Conservation (phyloP, 139 green algal genomes). For the Chlamydomonas eustigma region DNA sequence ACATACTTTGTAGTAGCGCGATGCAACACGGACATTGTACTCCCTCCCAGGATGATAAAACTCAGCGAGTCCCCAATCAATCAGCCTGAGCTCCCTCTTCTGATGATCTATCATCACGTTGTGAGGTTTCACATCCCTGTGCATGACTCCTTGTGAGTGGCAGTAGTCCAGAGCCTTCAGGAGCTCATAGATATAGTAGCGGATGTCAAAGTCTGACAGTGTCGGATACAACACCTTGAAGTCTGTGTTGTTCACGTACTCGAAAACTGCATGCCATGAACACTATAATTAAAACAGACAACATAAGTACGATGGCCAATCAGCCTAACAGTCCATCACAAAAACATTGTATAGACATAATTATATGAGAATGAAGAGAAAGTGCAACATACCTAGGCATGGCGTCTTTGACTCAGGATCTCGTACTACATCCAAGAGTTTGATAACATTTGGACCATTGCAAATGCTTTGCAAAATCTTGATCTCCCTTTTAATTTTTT, state of each 20-base stretch:
- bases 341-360: neutral
- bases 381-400: slow-evolving; percentile 36
- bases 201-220: slow-evolving; percentile 93
- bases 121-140: slow-evolving; percentile 70
- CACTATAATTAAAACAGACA: no score
- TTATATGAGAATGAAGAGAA: neutral
- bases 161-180: slow-evolving; percentile 96
- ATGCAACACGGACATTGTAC: slow-evolving; percentile 98
- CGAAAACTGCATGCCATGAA: slow-evolving; percentile 9
- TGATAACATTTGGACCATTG: slow-evolving; percentile 92
- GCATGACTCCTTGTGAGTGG: slow-evolving; percentile 90
- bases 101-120: slow-evolving; percentile 99
- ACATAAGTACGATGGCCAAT: neutral
- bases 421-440: slow-evolving; percentile 92
- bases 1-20: slow-evolving; percentile 18
- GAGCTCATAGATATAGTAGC: slow-evolving; percentile 98
- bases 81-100: slow-evolving; percentile 86
- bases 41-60: slow-evolving; percentile 93
- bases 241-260: slow-evolving; percentile 34
- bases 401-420: slow-evolving; percentile 44
- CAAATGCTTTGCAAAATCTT: slow-evolving; percentile 93
- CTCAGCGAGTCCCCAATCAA: slow-evolving; percentile 98
- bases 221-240: slow-evolving; percentile 92
- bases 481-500: slow-evolving; percentile 93
- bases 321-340: neutral